Conservation (phyloP, 2,329 filamentous ascomycete genomes). For the Neocucurbitaria cava region DNA sequence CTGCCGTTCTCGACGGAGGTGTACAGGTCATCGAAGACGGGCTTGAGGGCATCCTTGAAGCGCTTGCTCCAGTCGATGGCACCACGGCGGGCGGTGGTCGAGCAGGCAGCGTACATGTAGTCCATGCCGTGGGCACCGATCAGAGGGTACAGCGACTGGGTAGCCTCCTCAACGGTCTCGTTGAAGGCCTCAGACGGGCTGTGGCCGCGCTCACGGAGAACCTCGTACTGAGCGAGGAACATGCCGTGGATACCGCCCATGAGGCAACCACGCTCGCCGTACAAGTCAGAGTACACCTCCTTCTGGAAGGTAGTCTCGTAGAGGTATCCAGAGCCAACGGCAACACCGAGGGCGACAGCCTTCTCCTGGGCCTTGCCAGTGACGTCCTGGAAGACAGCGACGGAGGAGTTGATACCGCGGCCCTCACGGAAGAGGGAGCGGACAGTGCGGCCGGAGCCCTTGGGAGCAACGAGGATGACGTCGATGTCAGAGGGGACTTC, state of each 20-base stretch:
- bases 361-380: constrained; percentile 98
- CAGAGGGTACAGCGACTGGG: constrained; percentile 95
- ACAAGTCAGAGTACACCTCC: constrained; percentile 99
- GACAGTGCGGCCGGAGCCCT: constrained; percentile 98
- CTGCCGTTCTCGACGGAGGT: constrained; percentile 87
- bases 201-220: constrained; percentile 98
- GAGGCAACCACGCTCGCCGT: constrained; percentile 99
- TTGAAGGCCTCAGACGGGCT: constrained; percentile 98
- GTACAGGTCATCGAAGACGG: constrained; percentile 97
- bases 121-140: constrained; percentile 99
- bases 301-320: constrained; percentile 99
- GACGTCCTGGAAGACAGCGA: constrained; percentile 98
- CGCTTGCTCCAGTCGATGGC: constrained; percentile 97
- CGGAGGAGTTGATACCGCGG: constrained; percentile 99
- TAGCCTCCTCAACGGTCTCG: constrained; percentile 99
- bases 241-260: constrained; percentile 99
- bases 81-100: constrained; percentile 95
- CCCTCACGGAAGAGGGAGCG: constrained; percentile 99
- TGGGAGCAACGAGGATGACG: constrained; percentile 98
- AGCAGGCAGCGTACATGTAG: constrained; percentile 99
- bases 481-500: constrained; percentile 95
- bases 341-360: constrained; percentile 94
- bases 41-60: constrained; percentile 99
- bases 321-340: constrained; percentile 96
- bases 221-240: constrained; percentile 99